These are phyloP conservation scores for Gynostemma pentaphyllum DNA, from an alignment of 306 rosid species.

Conservation along the genomic window DNA sequence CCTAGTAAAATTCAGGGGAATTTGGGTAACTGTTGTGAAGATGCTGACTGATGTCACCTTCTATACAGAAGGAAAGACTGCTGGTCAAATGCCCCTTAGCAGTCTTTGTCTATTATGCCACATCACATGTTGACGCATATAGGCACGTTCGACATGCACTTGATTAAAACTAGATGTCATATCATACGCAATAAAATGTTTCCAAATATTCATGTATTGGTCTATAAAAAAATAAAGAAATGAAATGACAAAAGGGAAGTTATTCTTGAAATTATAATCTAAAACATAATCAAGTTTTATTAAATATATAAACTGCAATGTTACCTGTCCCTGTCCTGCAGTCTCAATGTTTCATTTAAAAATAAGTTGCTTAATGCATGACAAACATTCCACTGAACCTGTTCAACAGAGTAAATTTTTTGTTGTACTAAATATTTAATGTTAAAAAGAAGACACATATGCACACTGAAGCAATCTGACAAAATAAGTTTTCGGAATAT, in stretches of 20 bases:
- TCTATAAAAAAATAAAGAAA: not conserved
- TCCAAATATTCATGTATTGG: not conserved
- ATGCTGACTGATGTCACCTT: too few relatives aligned
- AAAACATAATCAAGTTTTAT: not conserved
- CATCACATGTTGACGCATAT: too few relatives aligned
- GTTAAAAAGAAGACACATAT: not conserved
- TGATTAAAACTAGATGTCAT: too few relatives aligned
- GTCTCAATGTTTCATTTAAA: slow-evolving; percentile 71
- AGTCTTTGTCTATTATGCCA: too few relatives aligned
- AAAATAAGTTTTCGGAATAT: not conserved
- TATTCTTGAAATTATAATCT: not conserved
- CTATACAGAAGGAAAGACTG: too few relatives aligned
- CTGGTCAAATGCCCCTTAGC: too few relatives aligned
- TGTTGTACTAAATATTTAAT: slow-evolving; percentile 7
- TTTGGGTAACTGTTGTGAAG: too few relatives aligned
- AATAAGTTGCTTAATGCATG: slow-evolving; percentile 92
- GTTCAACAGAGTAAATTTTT: slow-evolving; percentile 20
- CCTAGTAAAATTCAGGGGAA: too few relatives aligned
- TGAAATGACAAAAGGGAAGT: not conserved
- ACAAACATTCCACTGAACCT: slow-evolving; percentile 99
- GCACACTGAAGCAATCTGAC: slow-evolving; percentile 1
- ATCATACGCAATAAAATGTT: too few relatives aligned
- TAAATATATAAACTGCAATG: not conserved
- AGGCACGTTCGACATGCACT: too few relatives aligned
- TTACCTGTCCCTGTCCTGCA: slow-evolving; percentile 83